Base-by-base conservation (phyloP, 1,284 basidiomycete species). In the Cryptococcus hybrid region DNA sequence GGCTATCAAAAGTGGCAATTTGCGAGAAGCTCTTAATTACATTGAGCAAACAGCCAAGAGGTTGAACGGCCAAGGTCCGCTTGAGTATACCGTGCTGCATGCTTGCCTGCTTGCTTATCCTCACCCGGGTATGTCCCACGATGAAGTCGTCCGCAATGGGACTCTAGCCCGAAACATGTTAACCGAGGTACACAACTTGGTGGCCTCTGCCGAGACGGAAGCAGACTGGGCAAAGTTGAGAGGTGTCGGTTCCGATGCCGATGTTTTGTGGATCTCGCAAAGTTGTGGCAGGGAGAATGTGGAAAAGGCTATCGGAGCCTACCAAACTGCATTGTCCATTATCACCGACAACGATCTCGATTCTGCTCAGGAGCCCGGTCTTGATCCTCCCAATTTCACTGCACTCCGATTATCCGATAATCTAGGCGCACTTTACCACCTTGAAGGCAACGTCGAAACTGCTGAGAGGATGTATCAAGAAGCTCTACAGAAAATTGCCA, bases 31-130 rank as follows among this genome's bases (percentile, higher is more conserved):
- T 0, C 67, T 78, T 56, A 90, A 94, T 73, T 90, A 89, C 1
- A 85, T 94, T 36, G 92, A 96, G 66, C 87, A 85, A 18, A 82
- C 92, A 18, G 80, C 72, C 9, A 73, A 70, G 52, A 68, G 73
- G 13, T 60, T 77, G 34, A 70, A 69, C 15, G 71, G 73, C 47
- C 71, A 73, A 55, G 75, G 74, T 3, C 77, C 78, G 12, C 72
- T 88, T 8, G 92, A 95, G 79, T 91, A 90, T 2, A 86, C 85
- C 9, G 87, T 88, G n/a, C 86, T 93, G 75, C 85, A 96, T 46
- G 92, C 92, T 2, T 90, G 90, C 1, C 83, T 97, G 7, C 85
- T 90, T 43, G 86, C 89, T 0, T 85, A 86, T 69, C 85, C 88
- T 6, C 85, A 89, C 51, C 86, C 87, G 0, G 90, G 89, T 55